Percentiles rank a stretch among this genome's conserved stretches.
Conservation (phyloP, 371 early-diverging fungal genomes). For the Mucor velutinosus region DNA sequence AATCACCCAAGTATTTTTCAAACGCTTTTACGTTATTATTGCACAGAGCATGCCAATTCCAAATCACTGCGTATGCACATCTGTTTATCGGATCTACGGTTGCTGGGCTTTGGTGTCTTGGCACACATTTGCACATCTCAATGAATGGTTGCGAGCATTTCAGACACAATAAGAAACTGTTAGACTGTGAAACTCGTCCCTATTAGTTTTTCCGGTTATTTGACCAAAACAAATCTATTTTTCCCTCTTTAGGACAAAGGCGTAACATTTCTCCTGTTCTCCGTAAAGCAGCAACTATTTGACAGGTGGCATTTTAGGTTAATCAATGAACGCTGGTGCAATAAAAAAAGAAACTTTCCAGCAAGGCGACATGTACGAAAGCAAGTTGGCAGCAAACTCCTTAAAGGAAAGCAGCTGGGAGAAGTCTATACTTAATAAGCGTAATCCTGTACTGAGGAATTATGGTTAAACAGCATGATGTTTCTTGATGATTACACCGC, state of each 20-base stretch:
- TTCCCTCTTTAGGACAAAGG: neutral
- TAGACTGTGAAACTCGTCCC: neutral
- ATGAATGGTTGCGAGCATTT: no score
- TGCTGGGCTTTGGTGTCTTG: no score
- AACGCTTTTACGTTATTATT: no score
- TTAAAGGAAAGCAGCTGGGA: neutral
- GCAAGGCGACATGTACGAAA: neutral
- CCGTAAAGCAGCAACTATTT: neutral
- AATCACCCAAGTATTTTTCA: neutral
- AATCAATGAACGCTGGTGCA: neutral
- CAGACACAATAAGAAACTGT: no score
- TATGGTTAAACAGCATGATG: neutral
- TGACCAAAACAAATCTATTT: neutral
- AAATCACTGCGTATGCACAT: no score
- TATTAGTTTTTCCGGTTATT: neutral
- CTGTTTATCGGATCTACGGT: no score
- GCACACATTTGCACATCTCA: no score
- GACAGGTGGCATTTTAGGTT: neutral
- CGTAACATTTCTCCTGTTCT: neutral
- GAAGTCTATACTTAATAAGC: neutral
- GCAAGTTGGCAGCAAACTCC: no score
- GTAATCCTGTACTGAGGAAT: neutral
- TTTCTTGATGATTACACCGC: neutral
- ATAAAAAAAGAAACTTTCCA: neutral
- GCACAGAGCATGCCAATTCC: no score